Evolutionary conservation across 306 rosid species (phyloP), one percentile per base, ranked within the genome.

Genomic region (Casuarina equisetifolia): DNA sequence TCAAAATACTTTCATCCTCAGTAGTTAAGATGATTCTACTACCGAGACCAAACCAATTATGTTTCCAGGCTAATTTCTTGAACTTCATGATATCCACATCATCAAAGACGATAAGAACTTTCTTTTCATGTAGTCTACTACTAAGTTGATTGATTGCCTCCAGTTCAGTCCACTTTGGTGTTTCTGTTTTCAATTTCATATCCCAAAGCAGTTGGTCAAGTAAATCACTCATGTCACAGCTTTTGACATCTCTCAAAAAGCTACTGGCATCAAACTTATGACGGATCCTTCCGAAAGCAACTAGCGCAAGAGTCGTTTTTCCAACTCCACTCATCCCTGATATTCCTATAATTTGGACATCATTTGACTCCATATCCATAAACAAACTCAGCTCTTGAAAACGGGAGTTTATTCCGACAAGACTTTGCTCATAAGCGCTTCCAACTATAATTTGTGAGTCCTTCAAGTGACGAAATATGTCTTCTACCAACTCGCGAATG

Each of bases 11-110:
- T 4, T 6, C 49, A 19, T 70, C 58, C 35, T 16, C 50, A 11
- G 13, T 70, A 19, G 74, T 70, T 32, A 70, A 32, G 6, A 49
- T 70, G 54, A 49, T 51, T 25, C 58, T 70, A 49, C 74, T 70
- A 4, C 58, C 25, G 0, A 0, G 42, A 6, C 59, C 74, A 70
- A 70, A 49, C 59, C 43, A 70, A 10, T 49, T 15, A 6, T 0
- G 5, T 4, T 48, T 9, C 2, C 57, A 9, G 0, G 45, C 58
- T 36, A 70, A 0, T 15, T 11, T 70, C 42, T 12, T 32, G 5
- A 11, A 32, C 20, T 15, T 25, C 7, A 9, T 20, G 11, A 9
- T 17, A 32, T 49, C 55, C 2, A 49, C 44, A 35, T 70, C 74
- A 35, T 70, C 58, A 46, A 49, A 12, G 15, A 49, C 32, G 32